Conservation (phyloP, 805 yeast species). For the Tetrapisispora taiwanensis region DNA sequence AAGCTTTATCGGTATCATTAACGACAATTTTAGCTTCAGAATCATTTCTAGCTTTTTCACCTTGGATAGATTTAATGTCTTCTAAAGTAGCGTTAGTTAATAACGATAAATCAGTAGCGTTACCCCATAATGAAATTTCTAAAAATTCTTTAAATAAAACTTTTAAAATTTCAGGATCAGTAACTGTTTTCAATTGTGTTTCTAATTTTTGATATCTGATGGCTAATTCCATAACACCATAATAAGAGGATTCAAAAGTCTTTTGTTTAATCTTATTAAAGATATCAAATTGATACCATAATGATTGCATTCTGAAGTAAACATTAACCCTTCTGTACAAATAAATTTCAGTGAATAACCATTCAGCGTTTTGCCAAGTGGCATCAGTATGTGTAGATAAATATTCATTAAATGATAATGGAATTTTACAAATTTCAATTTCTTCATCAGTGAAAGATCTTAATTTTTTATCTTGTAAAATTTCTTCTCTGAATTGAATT, state of each 20-base stretch:
- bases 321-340: slow-evolving; percentile 58
- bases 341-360: slow-evolving; percentile 83
- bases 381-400: slow-evolving; percentile 26
- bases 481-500: slow-evolving; percentile 33
- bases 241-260: slow-evolving; percentile 63
- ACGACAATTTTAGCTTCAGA: slow-evolving; percentile 69
- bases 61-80: slow-evolving; percentile 85
- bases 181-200: slow-evolving; percentile 17
- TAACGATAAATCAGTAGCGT: slow-evolving; percentile 89
- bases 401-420: slow-evolving; percentile 50
- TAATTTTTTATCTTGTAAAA: slow-evolving; percentile 35
- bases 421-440: slow-evolving; percentile 31
- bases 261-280: slow-evolving; percentile 60
- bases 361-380: slow-evolving; percentile 79
- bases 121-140: slow-evolving; percentile 94
- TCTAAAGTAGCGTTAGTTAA: slow-evolving; percentile 82
- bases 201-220: slow-evolving; percentile 42
- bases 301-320: slow-evolving; percentile 31
- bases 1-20: slow-evolving; percentile 65
- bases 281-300: slow-evolving; percentile 51
- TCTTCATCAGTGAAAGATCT: slow-evolving; percentile 36
- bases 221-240: slow-evolving; percentile 77
- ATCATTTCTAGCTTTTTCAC: slow-evolving; percentile 73
- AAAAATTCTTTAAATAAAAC: slow-evolving; percentile 70
- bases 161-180: slow-evolving; percentile 36